Evolutionary conservation across 2,329 filamentous ascomycete species (phyloP), one percentile per base, ranked within the genome.

Genomic region (Rhynchosporium graminicola): DNA sequence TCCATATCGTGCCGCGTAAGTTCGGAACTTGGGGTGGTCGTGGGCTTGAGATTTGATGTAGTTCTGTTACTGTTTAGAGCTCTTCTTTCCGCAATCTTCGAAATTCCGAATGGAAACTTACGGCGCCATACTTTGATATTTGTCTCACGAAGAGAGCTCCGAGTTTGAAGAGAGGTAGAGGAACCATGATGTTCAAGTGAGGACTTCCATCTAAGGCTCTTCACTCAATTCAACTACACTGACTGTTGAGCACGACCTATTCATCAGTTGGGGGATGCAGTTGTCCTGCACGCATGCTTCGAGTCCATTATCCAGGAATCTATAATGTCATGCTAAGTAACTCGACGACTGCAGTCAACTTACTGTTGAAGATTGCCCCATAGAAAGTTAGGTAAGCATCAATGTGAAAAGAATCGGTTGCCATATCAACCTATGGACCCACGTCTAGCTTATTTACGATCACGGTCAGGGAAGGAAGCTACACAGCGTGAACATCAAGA

Each of bases 121-220:
- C 86, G 60, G 86, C 86, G 72, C 86, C 86, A 79, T 88, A 88
- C 76, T 88, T 88, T 61, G 86, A 88, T 59, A 88, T 76, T 72
- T 88, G 86, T 68, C 84, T 82, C 71, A 88, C 79, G 68, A 88
- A 86, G 52, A 88, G 79, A 61, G 85, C 75, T 28, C 82, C 86
- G 67, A 88, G 83, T 77, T 89, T 89, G 76, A 89, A 89, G 20
- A 89, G 78, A 26, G 86, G 86, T 45, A 89, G 78, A 61, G 85
- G 81, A 50, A 88, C 86, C 86, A 89, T 88, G 43, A 28, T 69
- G 65, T 60, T 40, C 50, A 31, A 59, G 26, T 6, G 45, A 15
- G 50, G 12, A 28, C 26, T 20, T 33, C 46, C 47, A 31, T 52
- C 46, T 46, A 59, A 59, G 40, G 33, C 40, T n/a, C 38, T 45